Percentiles rank a stretch among this genome's conserved stretches.
These are phyloP conservation scores for Epichloe aotearoae DNA, from an alignment of 2,329 filamentous ascomycete species.

Conservation along the genomic window DNA sequence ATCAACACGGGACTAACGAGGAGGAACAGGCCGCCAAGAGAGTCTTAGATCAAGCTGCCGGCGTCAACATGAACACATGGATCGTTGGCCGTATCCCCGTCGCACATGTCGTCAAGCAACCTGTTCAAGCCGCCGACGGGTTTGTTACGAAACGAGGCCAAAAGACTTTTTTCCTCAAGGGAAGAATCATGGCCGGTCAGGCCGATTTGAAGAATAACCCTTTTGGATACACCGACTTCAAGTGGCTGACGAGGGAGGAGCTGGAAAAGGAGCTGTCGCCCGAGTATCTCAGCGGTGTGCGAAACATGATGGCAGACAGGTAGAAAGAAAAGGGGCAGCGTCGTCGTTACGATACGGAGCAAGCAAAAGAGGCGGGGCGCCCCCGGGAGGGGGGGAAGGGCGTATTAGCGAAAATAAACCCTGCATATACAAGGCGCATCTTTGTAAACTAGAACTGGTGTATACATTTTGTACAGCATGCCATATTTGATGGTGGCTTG, in stretches of 20 bases:
- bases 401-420: no score
- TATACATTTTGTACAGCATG: slow-evolving; percentile 2
- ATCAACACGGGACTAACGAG: slow-evolving; percentile 1
- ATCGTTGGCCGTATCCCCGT: slow-evolving; percentile 83
- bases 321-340: slow-evolving; percentile 24
- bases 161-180: slow-evolving; percentile 95
- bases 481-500: not conserved
- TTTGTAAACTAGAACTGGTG: slow-evolving; percentile 1
- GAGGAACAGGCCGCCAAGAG: slow-evolving; percentile 60
- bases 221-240: slow-evolving; percentile 67
- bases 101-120: slow-evolving; percentile 57
- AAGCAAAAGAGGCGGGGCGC: not conserved
- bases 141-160: slow-evolving; percentile 41
- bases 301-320: slow-evolving; percentile 72
- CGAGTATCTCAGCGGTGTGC: slow-evolving; percentile 61
- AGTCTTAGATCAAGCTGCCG: slow-evolving; percentile 62
- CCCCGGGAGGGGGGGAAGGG: not conserved
- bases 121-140: slow-evolving; percentile 30
- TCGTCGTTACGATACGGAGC: not conserved
- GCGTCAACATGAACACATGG: slow-evolving; percentile 98
- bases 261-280: slow-evolving; percentile 51
- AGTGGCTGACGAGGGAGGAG: slow-evolving; percentile 89
- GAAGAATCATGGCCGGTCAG: slow-evolving; percentile 93
- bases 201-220: slow-evolving; percentile 61
- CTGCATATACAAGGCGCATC: not conserved